Evolutionary conservation across 202 grass and related monocot species (phyloP).

Genomic region (Zizania palustris): DNA sequence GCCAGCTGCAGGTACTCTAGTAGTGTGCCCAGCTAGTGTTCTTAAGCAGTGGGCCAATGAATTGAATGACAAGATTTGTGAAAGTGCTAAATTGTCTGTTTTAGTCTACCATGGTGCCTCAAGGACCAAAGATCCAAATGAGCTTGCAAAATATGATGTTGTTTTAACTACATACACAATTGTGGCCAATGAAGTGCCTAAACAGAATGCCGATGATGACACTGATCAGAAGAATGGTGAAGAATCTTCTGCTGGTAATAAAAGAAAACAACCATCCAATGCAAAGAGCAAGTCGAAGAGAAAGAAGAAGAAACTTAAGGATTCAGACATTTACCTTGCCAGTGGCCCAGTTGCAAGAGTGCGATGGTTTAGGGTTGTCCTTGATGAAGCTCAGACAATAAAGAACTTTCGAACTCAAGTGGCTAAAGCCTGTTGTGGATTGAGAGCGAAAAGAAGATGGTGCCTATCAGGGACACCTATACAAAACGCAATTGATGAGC

Average conservation of each 20-base stretch:
- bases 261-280: conserved; percentile 59
- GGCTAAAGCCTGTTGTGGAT: conserved; percentile 84
- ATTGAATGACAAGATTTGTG: conserved; percentile 73
- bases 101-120: conserved; percentile 95
- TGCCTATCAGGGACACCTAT: conserved; percentile 98
- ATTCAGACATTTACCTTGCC: conserved; percentile 54
- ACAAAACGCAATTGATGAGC: conserved; percentile 94
- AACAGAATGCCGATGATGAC: conserved; percentile 80
- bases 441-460: conserved; percentile 96
- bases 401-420: conserved; percentile 95
- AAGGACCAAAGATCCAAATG: conserved; percentile 81
- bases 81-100: conserved; percentile 75
- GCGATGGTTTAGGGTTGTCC: conserved; percentile 93
- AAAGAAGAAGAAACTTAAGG: conserved; percentile 72
- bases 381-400: conserved; percentile 99
- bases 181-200: conserved; percentile 95
- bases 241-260: conserved; percentile 71
- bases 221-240: conserved; percentile 70
- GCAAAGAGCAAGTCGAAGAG: conserved; percentile 59
- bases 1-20: conserved; percentile 88
- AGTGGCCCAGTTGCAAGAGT: conserved; percentile 89
- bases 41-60: conserved; percentile 92
- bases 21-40: conserved; percentile 95
- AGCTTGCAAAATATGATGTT: conserved; percentile 89
- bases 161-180: conserved; percentile 97